A percentile compares a stretch with the other conserved stretches of the same genome.
Conservation (phyloP, 139 green algal genomes). For the Picochlorum sp. region DNA sequence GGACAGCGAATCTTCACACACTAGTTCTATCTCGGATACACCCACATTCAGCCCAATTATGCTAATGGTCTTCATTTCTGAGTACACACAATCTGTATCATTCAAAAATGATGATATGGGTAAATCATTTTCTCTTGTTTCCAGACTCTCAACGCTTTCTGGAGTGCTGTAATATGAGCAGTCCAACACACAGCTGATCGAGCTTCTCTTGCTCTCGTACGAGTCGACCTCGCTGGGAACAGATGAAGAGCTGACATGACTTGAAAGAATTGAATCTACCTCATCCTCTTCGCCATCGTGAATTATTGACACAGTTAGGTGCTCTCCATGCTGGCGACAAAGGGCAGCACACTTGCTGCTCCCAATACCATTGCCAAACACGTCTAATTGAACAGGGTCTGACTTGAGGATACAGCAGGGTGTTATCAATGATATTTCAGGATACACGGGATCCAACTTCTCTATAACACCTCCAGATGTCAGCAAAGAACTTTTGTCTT, state of each 20-base stretch:
- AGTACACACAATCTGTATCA: background rate
- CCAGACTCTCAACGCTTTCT: no score
- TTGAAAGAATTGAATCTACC: no score
- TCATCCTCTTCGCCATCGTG: background rate
- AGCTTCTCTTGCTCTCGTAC: background rate
- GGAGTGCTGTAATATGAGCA: background rate
- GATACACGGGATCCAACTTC: no score
- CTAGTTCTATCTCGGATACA: conserved; percentile 2
- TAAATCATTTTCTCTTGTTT: no score
- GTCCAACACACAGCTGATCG: background rate
- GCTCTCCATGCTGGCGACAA: background rate
- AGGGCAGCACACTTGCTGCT: background rate
- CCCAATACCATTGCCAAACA: background rate
- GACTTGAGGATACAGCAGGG: background rate
- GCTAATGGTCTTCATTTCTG: background rate
- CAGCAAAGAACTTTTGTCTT: no score
- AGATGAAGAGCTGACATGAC: no score
- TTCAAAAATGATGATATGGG: no score
- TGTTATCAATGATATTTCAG: background rate
- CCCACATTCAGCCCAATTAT: background rate
- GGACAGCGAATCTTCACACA: background rate
- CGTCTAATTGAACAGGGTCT: background rate
- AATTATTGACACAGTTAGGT: background rate
- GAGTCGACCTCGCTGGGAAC: no score
- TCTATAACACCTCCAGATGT: no score